Conservation (phyloP, 164 flowering plant genomes). For the Brasenia schreberi region DNA sequence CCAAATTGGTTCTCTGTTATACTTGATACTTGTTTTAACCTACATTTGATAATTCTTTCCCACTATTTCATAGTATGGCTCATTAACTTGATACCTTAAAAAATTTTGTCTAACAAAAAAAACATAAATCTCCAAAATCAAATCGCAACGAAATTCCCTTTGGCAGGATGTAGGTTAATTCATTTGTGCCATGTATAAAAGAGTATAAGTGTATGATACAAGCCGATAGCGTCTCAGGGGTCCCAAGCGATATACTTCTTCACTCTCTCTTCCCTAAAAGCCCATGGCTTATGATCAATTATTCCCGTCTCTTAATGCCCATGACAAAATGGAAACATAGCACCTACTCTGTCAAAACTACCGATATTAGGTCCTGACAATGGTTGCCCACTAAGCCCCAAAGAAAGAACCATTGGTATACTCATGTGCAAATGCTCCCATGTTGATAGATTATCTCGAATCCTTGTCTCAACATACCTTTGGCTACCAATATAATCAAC, state of each 20-base stretch:
- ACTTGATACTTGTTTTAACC: too few relatives aligned
- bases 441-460: too few relatives aligned
- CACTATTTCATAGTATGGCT: too few relatives aligned
- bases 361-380: constrained; percentile 96
- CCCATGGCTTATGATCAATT: constrained; percentile 87
- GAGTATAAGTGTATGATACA: constrained; percentile 71
- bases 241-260: constrained; percentile 90
- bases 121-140: constrained; percentile 84
- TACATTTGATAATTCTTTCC: too few relatives aligned
- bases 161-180: constrained; percentile 34
- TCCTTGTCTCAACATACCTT: too few relatives aligned
- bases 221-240: constrained; percentile 78
- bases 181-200: constrained; percentile 72
- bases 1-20: too few relatives aligned
- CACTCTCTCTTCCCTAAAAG: constrained; percentile 95
- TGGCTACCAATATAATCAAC: too few relatives aligned
- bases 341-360: constrained; percentile 82
- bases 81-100: too few relatives aligned
- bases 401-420: too few relatives aligned
- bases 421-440: too few relatives aligned
- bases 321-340: constrained; percentile 91
- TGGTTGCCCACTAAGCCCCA: constrained; percentile 98
- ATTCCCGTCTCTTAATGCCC: constrained; percentile 72
- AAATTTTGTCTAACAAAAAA: too few relatives aligned
- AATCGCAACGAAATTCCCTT: constrained; percentile 75